Evolutionary conservation across 78 protist genomes (phyloP).

Genomic region (Cyanophora paradoxa): DNA sequence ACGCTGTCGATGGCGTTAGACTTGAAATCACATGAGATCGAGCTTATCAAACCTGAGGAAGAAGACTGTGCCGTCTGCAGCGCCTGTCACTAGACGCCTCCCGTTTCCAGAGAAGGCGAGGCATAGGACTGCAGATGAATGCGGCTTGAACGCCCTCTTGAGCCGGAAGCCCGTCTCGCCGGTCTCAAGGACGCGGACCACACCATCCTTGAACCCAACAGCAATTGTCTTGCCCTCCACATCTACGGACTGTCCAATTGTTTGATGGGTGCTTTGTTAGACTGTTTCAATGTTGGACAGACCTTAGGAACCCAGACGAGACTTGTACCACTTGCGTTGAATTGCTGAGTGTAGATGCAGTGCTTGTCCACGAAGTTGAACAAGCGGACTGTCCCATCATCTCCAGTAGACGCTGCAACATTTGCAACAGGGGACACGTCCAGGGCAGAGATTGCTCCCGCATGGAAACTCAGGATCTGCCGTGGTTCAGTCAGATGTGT

Average conservation of each 20-base stretch:
- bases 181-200: conserved; percentile 19
- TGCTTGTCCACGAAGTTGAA: conserved; percentile 5
- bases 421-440: conserved; percentile 16
- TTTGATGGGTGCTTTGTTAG: neutral
- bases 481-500: neutral
- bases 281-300: neutral
- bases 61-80: conserved; percentile 42
- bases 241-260: conserved; percentile 25
- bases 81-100: conserved; percentile 28
- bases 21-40: too few species aligned
- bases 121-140: conserved; percentile 7
- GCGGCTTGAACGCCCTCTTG: conserved; percentile 40
- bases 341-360: neutral
- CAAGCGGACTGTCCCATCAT: conserved; percentile 55
- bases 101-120: conserved; percentile 4
- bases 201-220: conserved; percentile 49
- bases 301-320: conserved; percentile 13
- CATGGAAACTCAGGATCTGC: conserved; percentile 18
- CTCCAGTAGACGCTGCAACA: conserved; percentile 28
- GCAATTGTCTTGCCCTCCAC: conserved; percentile 8
- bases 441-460: conserved; percentile 37
- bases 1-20: conserved; percentile 10
- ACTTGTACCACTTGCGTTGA: neutral
- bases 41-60: too few species aligned
- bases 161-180: neutral